These are phyloP conservation scores for Kuraishia borneana DNA, from an alignment of 805 yeast species.

Conservation along the genomic window DNA sequence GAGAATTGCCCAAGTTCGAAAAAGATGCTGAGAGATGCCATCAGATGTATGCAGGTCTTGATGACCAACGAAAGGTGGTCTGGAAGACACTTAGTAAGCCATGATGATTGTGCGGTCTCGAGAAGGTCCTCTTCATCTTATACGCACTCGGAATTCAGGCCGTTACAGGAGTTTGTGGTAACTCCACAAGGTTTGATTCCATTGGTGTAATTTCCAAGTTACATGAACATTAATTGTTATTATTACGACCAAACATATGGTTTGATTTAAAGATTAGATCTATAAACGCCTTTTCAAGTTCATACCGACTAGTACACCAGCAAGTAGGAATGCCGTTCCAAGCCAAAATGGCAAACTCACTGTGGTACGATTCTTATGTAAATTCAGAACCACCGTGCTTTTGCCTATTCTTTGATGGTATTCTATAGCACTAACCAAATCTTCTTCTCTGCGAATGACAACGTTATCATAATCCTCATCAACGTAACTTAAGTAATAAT, in stretches of 20 bases:
- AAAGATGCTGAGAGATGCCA: constrained; percentile 18
- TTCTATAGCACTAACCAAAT: constrained; percentile 18
- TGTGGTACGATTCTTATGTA: too few relatives aligned
- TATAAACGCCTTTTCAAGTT: neutral
- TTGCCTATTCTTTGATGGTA: constrained; percentile 5
- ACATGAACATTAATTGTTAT: too few relatives aligned
- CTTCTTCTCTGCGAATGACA: constrained; percentile 20
- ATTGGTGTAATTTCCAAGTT: too few relatives aligned
- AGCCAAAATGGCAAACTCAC: too few relatives aligned
- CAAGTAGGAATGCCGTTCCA: neutral
- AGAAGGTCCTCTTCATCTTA: neutral
- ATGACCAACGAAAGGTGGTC: constrained; percentile 22
- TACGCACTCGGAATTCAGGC: constrained; percentile 8
- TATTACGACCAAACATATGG: too few relatives aligned
- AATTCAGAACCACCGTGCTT: neutral
- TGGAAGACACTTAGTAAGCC: constrained; percentile 17
- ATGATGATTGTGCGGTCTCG: neutral
- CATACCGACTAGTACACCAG: neutral
- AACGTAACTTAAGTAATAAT: constrained; percentile 21
- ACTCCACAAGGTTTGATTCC: constrained; percentile 20
- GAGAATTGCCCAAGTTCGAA: constrained; percentile 12
- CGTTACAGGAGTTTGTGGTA: constrained; percentile 21
- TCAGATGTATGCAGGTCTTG: constrained; percentile 22
- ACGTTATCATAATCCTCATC: constrained; percentile 27
- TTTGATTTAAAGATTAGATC: too few relatives aligned